These are phyloP conservation scores for Tulasnella sp. DNA, from an alignment of 768 basidiomycete genomes.

Conservation along the genomic window DNA sequence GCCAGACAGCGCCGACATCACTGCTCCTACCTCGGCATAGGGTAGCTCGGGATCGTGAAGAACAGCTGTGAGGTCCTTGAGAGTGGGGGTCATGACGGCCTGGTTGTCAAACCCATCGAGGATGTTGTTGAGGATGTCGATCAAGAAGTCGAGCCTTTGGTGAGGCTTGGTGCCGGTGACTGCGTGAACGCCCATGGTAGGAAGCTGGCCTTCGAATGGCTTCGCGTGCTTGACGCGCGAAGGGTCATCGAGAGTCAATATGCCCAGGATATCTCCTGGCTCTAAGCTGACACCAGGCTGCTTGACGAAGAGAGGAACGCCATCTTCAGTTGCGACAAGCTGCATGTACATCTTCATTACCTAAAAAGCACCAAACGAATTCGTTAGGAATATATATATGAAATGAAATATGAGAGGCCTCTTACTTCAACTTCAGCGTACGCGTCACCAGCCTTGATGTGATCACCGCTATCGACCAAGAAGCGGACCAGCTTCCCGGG, in stretches of 20 bases:
- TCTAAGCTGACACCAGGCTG: conserved; percentile 95
- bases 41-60: conserved; percentile 81
- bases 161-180: conserved; percentile 83
- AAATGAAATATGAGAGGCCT: conserved; percentile 5
- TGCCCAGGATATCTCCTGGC: conserved; percentile 94
- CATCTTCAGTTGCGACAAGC: conserved; percentile 86
- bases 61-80: conserved; percentile 76
- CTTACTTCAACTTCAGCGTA: conserved; percentile 96
- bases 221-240: conserved; percentile 95
- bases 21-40: conserved; percentile 71
- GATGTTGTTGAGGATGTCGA: conserved; percentile 75
- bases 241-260: conserved; percentile 91
- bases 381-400: background rate
- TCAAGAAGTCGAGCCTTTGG: conserved; percentile 66
- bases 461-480: conserved; percentile 94
- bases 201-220: conserved; percentile 91
- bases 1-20: conserved; percentile 80
- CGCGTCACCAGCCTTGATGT: conserved; percentile 90
- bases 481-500: conserved; percentile 94
- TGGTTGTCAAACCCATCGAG: conserved; percentile 96
- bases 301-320: conserved; percentile 89
- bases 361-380: conserved; percentile 27
- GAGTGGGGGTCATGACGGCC: conserved; percentile 70
- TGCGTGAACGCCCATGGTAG: conserved; percentile 73
- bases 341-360: conserved; percentile 99